Conservation (phyloP, 495 filamentous ascomycete genomes). For the Saxispiralis lemnorum region DNA sequence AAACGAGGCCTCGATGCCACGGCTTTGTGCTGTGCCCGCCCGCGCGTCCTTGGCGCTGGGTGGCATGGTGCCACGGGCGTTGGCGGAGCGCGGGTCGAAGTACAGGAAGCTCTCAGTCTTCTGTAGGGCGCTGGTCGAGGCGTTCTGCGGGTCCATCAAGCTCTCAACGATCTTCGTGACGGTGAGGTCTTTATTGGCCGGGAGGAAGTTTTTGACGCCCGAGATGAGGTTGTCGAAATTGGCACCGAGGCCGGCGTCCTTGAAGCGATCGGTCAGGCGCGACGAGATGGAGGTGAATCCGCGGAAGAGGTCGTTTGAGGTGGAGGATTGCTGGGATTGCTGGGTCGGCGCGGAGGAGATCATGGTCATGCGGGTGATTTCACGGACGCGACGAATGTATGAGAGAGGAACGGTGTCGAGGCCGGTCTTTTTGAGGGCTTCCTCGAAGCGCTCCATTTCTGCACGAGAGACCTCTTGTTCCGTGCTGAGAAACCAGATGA, state of each 20-base stretch:
- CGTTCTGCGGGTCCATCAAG: constrained; percentile 87
- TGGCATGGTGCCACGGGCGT: constrained; percentile 83
- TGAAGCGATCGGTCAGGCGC: constrained; percentile 80
- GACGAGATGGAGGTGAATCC: constrained; percentile 80
- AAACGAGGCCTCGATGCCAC: constrained; percentile 71
- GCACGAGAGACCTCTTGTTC: constrained; percentile 68
- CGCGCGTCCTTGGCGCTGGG: constrained; percentile 35
- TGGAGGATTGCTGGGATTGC: constrained; percentile 45
- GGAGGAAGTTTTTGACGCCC: constrained; percentile 97
- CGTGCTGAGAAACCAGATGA: constrained; percentile 94
- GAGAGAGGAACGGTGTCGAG: constrained; percentile 58
- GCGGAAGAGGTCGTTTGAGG: constrained; percentile 57
- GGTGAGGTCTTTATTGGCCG: constrained; percentile 85
- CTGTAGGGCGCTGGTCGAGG: constrained; percentile 77
- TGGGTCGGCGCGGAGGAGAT: constrained; percentile 63
- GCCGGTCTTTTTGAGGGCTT: constrained; percentile 57
- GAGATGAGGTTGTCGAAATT: constrained; percentile 92
- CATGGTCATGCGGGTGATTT: constrained; percentile 97
- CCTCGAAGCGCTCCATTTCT: constrained; percentile 77
- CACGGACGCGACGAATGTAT: constrained; percentile 83
- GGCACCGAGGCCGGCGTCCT: constrained; percentile 70
- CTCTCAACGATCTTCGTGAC: constrained; percentile 96
- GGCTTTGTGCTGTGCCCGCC: constrained; percentile 24
- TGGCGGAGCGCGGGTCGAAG: constrained; percentile 86
- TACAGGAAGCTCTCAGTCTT: constrained; percentile 98